Evolutionary conservation across 2,329 filamentous ascomycete species (phyloP).

Genomic region (Zymoseptoria pseudotritici): DNA sequence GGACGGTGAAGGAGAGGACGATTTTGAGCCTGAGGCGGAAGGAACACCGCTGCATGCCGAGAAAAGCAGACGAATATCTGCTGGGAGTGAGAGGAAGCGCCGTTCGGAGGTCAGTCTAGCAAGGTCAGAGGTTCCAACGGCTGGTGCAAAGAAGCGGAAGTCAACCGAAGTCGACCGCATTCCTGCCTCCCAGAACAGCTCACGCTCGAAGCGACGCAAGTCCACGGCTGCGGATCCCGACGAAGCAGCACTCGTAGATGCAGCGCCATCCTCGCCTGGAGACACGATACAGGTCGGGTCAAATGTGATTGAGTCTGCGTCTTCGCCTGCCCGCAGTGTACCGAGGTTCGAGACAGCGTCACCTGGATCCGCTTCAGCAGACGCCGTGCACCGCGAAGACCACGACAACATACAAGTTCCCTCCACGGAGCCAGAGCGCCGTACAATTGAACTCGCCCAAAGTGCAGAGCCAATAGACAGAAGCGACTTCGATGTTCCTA

Average conservation of each 20-base stretch:
- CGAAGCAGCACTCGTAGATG: slow-evolving; percentile 25
- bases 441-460: slow-evolving; percentile 16
- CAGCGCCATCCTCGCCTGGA: slow-evolving; percentile 27
- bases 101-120: neutral
- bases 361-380: slow-evolving; percentile 14
- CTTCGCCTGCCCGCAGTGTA: slow-evolving; percentile 26
- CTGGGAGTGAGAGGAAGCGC: slow-evolving; percentile 2
- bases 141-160: slow-evolving; percentile 24
- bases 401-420: slow-evolving; percentile 13
- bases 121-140: neutral
- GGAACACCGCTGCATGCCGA: slow-evolving; percentile 55
- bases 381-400: slow-evolving; percentile 19
- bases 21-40: slow-evolving; percentile 57
- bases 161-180: slow-evolving; percentile 15
- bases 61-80: slow-evolving; percentile 32
- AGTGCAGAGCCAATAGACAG: slow-evolving; percentile 7
- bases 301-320: slow-evolving; percentile 20
- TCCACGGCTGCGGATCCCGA: slow-evolving; percentile 12
- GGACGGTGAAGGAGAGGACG: slow-evolving; percentile 26
- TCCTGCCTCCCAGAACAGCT: neutral
- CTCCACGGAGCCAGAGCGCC: slow-evolving; percentile 11
- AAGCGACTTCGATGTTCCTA: slow-evolving; percentile 25
- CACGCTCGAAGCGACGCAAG: slow-evolving; percentile 13
- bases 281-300: neutral
- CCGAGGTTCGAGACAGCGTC: slow-evolving; percentile 3